Evolutionary conservation across 139 green algal species (phyloP).

Genomic region (Coelastrella sp.): DNA sequence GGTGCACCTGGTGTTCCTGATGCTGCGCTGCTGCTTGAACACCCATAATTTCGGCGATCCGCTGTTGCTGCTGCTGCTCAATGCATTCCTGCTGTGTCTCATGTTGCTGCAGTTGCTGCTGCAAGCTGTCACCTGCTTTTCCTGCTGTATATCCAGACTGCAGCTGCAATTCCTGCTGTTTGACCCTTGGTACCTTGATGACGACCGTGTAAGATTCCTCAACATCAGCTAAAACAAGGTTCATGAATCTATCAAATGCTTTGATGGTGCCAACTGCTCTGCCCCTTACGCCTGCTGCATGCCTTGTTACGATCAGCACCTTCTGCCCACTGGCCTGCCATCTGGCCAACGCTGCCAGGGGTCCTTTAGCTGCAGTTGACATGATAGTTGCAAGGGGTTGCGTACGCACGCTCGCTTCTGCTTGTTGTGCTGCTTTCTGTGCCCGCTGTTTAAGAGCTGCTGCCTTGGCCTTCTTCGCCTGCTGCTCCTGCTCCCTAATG

Average conservation of each 20-base stretch:
- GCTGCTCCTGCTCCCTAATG: not conserved
- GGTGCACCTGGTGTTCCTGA: constrained; percentile 1
- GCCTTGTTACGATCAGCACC: constrained; percentile 78
- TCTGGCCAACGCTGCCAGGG: constrained; percentile 58
- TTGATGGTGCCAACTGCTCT: constrained; percentile 61
- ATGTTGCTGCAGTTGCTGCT: not conserved
- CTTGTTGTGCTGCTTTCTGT: constrained; percentile 10
- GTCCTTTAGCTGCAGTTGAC: constrained; percentile 45
- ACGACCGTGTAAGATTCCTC: constrained; percentile 81
- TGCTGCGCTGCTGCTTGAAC: not conserved
- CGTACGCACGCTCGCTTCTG: constrained; percentile 8
- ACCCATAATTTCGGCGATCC: not conserved
- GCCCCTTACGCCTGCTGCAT: constrained; percentile 74
- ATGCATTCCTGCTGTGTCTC: not conserved
- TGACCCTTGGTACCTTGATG: constrained; percentile 48
- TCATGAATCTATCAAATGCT: constrained; percentile 82
- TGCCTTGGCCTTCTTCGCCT: constrained; percentile 45
- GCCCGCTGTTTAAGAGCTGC: constrained; percentile 40
- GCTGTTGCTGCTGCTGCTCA: not conserved
- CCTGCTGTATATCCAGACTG: not conserved
- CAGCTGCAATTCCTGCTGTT: constrained; percentile 23
- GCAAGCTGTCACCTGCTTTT: not conserved
- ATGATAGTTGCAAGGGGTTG: constrained; percentile 26
- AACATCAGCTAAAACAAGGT: constrained; percentile 80
- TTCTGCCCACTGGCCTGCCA: constrained; percentile 4